Percentiles rank a stretch among this genome's conserved stretches.
Conservation (phyloP, 306 rosid genomes). For the Crataegus laevigata region DNA sequence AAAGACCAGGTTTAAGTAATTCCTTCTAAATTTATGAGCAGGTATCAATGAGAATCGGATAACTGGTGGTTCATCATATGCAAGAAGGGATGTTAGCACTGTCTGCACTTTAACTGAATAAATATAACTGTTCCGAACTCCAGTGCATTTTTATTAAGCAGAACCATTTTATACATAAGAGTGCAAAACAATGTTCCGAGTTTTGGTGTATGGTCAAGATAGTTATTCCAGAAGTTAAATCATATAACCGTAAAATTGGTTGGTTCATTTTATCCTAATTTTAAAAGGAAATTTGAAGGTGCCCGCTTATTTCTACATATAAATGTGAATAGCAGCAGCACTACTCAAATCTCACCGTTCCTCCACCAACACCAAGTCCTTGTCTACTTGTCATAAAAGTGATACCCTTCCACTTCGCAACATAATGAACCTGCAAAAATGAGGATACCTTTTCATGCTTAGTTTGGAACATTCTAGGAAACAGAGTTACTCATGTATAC, state of each 20-base stretch:
- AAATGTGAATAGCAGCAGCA: conserved; percentile 1
- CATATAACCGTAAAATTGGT: neutral
- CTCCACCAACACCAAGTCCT: conserved; percentile 97
- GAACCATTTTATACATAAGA: too few species aligned
- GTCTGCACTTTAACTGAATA: neutral
- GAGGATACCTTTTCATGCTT: neutral
- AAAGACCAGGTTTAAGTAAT: neutral
- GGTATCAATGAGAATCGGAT: neutral
- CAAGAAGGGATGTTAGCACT: neutral
- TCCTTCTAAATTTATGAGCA: neutral
- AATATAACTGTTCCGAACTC: neutral
- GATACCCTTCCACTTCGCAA: conserved; percentile 87
- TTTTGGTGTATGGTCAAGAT: neutral
- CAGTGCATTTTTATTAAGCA: neutral
- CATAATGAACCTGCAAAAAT: conserved; percentile 79
- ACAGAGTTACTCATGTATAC: neutral
- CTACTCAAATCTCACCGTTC: conserved; percentile 55
- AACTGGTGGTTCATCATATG: neutral
- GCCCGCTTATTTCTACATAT: neutral
- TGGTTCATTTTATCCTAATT: neutral
- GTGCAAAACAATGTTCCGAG: too few species aligned
- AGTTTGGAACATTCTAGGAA: neutral
- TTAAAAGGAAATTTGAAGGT: neutral
- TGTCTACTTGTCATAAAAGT: conserved; percentile 98
- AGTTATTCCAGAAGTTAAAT: neutral